Base-by-base conservation (phyloP, 225 moss, liverwort and hornwort species). In the Anthoceros angustus region DNA sequence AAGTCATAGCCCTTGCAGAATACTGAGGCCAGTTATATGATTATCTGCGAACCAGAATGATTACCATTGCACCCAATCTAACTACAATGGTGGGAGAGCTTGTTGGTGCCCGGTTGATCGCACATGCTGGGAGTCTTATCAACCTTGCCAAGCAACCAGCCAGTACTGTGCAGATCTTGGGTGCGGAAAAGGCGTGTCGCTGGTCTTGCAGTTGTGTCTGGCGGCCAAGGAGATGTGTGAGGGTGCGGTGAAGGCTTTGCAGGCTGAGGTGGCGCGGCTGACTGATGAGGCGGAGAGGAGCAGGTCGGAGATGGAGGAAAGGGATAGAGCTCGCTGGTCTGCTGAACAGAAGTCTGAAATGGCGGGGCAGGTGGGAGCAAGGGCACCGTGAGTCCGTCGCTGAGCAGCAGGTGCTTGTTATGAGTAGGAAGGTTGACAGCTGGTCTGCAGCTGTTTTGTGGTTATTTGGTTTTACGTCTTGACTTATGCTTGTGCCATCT, bases 161-260 rank as follows among this genome's bases (percentile, higher is more conserved):
- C 0, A 89, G 92, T 66, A 93, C 86, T 6, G 85, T 93, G n/a
- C 92, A 93, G 65, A 93, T 89, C 64, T 77, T 93, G 64, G 92
- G 92, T 63, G 92, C 92, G 2, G 89, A 93, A 62, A 93, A 93
- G 80, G 80, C 74, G 63, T 40, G 0, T 45, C 42, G 41, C 18
- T 46, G 14, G 43, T 32, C 15, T 26, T 20, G n/a, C 23, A 1
- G 16, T 55, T 55, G 18, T 15, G 55, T n/a, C n/a, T n/a, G n/a
- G n/a, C n/a, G n/a, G n/a, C n/a, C n/a, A n/a, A n/a, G n/a, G n/a
- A n/a, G n/a, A n/a, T n/a, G n/a, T n/a, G n/a, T n/a, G n/a, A n/a
- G n/a, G n/a, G n/a, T n/a, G n/a, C n/a, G n/a, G n/a, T n/a, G n/a
- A n/a, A n/a, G n/a, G n/a, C n/a, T n/a, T n/a, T n/a, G n/a, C n/a